Evolutionary conservation across 768 basidiomycete species (phyloP), one percentile per base, ranked within the genome.

Genomic region (Amanita thiersii): DNA sequence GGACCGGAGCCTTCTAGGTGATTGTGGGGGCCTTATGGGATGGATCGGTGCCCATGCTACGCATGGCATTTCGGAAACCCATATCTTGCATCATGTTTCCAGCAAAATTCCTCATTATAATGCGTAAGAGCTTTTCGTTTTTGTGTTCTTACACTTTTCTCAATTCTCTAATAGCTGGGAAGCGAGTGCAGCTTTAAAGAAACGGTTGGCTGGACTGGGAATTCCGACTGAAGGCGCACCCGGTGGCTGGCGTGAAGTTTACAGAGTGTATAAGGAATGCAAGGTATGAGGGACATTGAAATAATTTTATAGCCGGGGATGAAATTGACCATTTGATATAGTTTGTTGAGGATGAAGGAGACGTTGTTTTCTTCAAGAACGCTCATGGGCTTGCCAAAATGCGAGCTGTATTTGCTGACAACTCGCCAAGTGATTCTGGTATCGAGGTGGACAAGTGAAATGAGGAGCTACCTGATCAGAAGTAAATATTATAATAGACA

Each of bases 71-170:
- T 89, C 86, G 3, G 90, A 94, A 69, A 94, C 90, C 21, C 91
- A 94, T 59, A 83, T 96, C 44, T 65, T 79, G 17, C 94, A 98
- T 63, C 94, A 98, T 61, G 77, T 94, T 46, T 79, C 74, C 47
- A 88, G 84, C 75, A 94, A 93, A 68, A 97, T 99, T 49, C 94
- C 94, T 14, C 94, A 99, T 61, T 97, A 91, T 60, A 68, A 89
- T 47, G 86, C 87, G 66, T 81, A 54, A 52, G 75, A 65, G 11
- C 26, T 23, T 14, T 26, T 14, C 34, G 0, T 6, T 29, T 19
- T 31, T n/a, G 20, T 17, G 0, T 1, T 15, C 4, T 10, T 11
- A 23, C 26, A 14, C 6, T 11, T n/a, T 33, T 3, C 26, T 37
- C 49, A 4, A 29, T 28, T 3, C 33, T 26, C 2, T 29, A 48